A percentile compares a stretch with the other conserved stretches of the same genome.
Evolutionary conservation across 2,329 filamentous ascomycete species (phyloP).

Genomic region (Apiospora saccharicola): DNA sequence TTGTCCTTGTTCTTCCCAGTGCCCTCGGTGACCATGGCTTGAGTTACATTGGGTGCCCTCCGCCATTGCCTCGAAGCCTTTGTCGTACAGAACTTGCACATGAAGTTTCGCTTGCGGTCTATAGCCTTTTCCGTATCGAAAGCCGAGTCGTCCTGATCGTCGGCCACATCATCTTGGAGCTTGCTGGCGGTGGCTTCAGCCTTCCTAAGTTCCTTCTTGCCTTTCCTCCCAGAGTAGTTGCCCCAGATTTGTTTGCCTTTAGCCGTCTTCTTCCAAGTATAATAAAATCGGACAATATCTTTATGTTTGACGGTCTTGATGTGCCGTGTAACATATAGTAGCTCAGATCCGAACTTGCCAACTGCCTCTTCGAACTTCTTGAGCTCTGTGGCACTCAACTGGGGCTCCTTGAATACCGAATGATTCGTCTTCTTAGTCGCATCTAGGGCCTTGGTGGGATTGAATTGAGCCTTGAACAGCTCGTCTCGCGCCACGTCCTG

Average conservation of each 20-base stretch:
- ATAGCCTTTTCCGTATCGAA: conserved; percentile 89
- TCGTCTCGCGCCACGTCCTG: conserved; percentile 82
- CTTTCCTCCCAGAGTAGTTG: conserved; percentile 84
- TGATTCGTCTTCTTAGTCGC: conserved; percentile 73
- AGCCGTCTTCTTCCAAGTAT: conserved; percentile 96
- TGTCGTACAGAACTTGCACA: conserved; percentile 91
- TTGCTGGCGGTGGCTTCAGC: conserved; percentile 76
- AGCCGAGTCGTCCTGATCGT: conserved; percentile 92
- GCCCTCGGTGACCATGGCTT: conserved; percentile 73
- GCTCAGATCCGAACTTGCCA: conserved; percentile 88
- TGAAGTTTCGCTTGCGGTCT: conserved; percentile 81
- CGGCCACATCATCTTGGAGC: conserved; percentile 88
- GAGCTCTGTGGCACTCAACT: conserved; percentile 77
- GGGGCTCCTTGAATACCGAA: conserved; percentile 82
- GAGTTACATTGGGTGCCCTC: conserved; percentile 79
- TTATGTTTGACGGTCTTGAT: conserved; percentile 83
- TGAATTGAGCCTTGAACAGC: conserved; percentile 75
- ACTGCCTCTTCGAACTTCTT: conserved; percentile 95
- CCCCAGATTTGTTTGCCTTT: conserved; percentile 90
- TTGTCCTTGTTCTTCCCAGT: conserved; percentile 80
- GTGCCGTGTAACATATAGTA: conserved; percentile 81
- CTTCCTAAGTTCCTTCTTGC: conserved; percentile 85
- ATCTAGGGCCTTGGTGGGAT: conserved; percentile 74
- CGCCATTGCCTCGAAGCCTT: conserved; percentile 89
- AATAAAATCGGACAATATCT: conserved; percentile 91